Evolutionary conservation across 2,329 filamentous ascomycete genomes (phyloP), one percentile per base, ranked within the genome.

Genomic region (Talaromyces sp.): DNA sequence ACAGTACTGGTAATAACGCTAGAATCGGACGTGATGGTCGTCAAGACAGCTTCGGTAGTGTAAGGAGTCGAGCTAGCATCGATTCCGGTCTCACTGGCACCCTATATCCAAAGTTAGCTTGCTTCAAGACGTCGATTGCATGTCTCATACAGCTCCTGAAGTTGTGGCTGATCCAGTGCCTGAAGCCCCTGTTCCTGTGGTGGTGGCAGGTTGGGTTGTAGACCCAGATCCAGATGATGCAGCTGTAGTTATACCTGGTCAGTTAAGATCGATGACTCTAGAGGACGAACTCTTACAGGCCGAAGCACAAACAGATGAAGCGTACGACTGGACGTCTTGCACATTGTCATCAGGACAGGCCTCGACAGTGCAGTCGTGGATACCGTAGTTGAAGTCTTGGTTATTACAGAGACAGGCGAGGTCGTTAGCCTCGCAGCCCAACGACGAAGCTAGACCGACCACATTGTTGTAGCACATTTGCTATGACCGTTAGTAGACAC

Each of bases 391-490:
- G 65, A 79, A 79, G 70, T 80, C 61, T 21, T 62, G 33, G 55
- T 66, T 73, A 36, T 63, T 67, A 70, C 77, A 79, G 41, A 76
- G 68, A 63, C 77, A 80, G 28, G 56, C 54, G 43, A 69, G 45
- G 61, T 79, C 74, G 45, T 63, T 64, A 25, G 62, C 39, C 22
- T 63, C 62, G 66, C 77, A 80, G 51, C 74, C 73, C n/a, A 79
- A 65, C 4, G 69, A 63, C 3, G 59, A 33, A 43, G 74, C 75
- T 65, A 72, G 68, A 55, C 60, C 66, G 60, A 74, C 67, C 76
- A 80, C 78, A 68, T 73, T 76, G 65, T 62, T 67, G 64, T 78
- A 67, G 63, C 77, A 80, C 65, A 67, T 74, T 68, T 73, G 65
- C 77, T 79, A 33, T 15, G 9, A 36, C 8, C 7, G 31, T 54